Percentiles rank a stretch among this genome's conserved stretches.
phyloP scores from a whole-genome alignment of 1,284 basidiomycete species.

The Apiotrichum sp. region DNA sequence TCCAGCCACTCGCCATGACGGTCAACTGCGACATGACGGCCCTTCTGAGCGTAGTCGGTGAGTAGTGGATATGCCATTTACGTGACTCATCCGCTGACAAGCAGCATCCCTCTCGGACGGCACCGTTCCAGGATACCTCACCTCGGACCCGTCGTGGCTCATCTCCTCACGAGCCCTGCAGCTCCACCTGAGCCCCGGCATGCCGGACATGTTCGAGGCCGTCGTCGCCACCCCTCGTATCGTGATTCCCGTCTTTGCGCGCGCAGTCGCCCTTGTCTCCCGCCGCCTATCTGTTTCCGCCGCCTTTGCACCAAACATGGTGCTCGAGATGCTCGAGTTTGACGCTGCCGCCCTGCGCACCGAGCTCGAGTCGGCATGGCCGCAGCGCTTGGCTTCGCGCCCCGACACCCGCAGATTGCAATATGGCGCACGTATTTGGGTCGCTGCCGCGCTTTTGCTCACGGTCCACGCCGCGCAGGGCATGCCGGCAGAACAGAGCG shows the following conservation, averaged over 20 bases:
- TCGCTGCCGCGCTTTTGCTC: slow-evolving; percentile 1
- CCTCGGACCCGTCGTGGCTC: slow-evolving; percentile 4
- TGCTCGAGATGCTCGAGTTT: slow-evolving; percentile 5
- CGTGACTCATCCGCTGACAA: neutral
- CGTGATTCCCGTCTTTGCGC: slow-evolving; percentile 1
- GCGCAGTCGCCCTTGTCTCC: neutral
- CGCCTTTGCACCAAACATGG: neutral
- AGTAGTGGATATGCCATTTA: neutral
- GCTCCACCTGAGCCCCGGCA: neutral
- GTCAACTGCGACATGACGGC: slow-evolving; percentile 8
- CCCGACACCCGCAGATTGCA: slow-evolving; percentile 1
- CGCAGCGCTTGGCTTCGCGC: slow-evolving; percentile 1
- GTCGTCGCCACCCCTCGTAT: slow-evolving; percentile 3
- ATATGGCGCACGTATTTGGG: slow-evolving; percentile 8
- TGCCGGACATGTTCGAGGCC: slow-evolving; percentile 7
- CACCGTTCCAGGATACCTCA: slow-evolving; percentile 1
- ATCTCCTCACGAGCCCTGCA: slow-evolving; percentile 9
- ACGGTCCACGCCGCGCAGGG: slow-evolving; percentile 5
- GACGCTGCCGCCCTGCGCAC: slow-evolving; percentile 2
- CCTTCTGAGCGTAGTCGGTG: neutral
- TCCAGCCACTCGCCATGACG: slow-evolving; percentile 4
- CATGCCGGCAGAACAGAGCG: neutral
- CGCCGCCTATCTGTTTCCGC: neutral
- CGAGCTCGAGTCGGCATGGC: slow-evolving; percentile 7
- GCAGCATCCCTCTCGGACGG: slow-evolving; percentile 2